Evolutionary conservation across 2,329 filamentous ascomycete genomes (phyloP).

Genomic region (Clarireedia sp.): DNA sequence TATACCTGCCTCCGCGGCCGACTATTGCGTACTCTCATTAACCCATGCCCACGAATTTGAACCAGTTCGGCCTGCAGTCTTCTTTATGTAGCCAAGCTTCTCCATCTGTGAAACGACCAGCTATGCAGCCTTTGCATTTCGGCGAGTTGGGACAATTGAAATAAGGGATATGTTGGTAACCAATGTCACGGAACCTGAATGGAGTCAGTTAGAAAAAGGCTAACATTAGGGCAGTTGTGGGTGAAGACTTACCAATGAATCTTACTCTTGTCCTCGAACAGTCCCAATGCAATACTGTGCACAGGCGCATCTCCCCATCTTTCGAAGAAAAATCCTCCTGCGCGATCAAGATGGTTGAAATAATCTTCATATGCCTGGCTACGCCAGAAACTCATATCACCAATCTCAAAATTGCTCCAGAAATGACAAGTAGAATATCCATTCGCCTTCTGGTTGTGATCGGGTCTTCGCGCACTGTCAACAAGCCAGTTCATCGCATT

Average conservation of each 20-base stretch:
- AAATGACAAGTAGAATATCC: constrained; percentile 98
- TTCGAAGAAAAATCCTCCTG: constrained; percentile 97
- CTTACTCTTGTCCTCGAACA: constrained; percentile 85
- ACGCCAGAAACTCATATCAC: constrained; percentile 86
- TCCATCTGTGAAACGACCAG: constrained; percentile 82
- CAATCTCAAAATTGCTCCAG: constrained; percentile 99
- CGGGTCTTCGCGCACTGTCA: constrained; percentile 67
- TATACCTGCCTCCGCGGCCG: neutral
- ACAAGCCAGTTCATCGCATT: constrained; percentile 85
- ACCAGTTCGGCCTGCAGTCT: constrained; percentile 94
- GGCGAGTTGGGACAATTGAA: constrained; percentile 98
- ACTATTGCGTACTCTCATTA: constrained; percentile 31
- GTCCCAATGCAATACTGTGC: constrained; percentile 82
- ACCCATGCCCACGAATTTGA: constrained; percentile 83
- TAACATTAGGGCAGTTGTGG: neutral
- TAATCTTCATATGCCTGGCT: constrained; percentile 88
- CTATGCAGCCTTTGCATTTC: constrained; percentile 83
- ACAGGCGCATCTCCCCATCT: constrained; percentile 97
- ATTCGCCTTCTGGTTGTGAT: constrained; percentile 72
- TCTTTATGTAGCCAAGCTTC: constrained; percentile 79
- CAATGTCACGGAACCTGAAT: constrained; percentile 92
- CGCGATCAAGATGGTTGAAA: constrained; percentile 88
- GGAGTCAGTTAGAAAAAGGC: constrained; percentile 1
- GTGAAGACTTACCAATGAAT: constrained; percentile 71
- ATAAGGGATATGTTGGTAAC: constrained; percentile 96